Conservation (phyloP, 148 eudicot genomes). For the Cornus controversa region DNA sequence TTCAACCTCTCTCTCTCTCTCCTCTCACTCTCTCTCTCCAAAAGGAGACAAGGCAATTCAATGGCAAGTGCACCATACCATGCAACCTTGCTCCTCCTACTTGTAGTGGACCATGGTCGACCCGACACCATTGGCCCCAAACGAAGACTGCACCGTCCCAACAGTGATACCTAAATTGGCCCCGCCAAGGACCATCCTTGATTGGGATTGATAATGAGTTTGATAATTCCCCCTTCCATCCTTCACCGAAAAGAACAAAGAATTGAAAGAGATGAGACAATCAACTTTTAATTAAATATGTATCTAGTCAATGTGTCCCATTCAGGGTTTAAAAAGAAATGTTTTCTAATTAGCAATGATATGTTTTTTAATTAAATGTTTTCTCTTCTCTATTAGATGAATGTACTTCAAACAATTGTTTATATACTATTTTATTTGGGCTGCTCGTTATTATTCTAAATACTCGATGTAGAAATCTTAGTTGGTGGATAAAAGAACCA, state of each 20-base stretch:
- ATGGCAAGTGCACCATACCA: neutral
- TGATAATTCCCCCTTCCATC: neutral
- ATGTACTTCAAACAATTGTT: too few species aligned
- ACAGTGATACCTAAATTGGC: neutral
- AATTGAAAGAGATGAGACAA: too few species aligned
- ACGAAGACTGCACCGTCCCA: neutral
- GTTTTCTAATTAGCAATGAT: too few species aligned
- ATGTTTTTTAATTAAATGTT: too few species aligned
- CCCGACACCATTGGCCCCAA: slow-evolving; percentile 2
- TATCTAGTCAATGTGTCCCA: too few species aligned
- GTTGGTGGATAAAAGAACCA: too few species aligned
- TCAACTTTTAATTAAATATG: too few species aligned
- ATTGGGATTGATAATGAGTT: neutral
- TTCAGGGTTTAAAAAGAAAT: too few species aligned
- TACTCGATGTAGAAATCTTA: too few species aligned
- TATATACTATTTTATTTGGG: too few species aligned
- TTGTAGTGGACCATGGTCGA: neutral
- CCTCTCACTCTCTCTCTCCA: neutral
- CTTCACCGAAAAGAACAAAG: neutral
- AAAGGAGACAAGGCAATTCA: slow-evolving; percentile 1
- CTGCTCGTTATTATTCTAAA: too few species aligned
- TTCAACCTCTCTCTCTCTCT: neutral
- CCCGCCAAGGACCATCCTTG: neutral
- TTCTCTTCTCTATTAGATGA: too few species aligned
- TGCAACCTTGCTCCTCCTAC: neutral